Conservation (phyloP, 108 stramenopile genomes). For the Skeletonema tropicum region DNA sequence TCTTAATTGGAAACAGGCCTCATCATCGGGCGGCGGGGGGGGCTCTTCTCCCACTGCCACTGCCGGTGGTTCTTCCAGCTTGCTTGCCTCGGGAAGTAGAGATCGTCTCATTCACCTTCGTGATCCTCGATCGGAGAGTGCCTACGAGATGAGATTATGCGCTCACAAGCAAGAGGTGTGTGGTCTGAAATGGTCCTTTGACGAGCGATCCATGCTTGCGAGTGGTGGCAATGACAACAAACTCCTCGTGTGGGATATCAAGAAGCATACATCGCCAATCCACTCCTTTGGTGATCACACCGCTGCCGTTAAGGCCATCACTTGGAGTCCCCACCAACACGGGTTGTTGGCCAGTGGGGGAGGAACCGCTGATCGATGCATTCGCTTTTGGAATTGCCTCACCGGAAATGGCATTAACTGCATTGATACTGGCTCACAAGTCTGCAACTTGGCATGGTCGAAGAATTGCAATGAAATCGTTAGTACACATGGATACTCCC, state of each 20-base stretch:
- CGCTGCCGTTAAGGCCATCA: conserved; percentile 99
- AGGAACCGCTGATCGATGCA: conserved; percentile 97
- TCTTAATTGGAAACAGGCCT: conserved; percentile 88
- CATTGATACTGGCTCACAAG: conserved; percentile 97
- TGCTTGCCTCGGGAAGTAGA: conserved; percentile 92
- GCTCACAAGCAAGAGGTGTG: conserved; percentile 98
- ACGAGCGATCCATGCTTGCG: conserved; percentile 88
- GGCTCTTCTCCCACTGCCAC: conserved; percentile 15
- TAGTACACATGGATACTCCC: conserved; percentile 97
- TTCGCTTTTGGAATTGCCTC: conserved; percentile 97
- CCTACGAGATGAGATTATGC: conserved; percentile 64
- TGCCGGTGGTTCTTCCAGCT: conserved; percentile 28
- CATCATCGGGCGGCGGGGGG: background rate
- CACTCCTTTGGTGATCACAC: conserved; percentile 91
- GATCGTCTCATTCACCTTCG: conserved; percentile 91
- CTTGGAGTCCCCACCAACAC: conserved; percentile 98
- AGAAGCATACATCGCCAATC: conserved; percentile 67
- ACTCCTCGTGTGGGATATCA: conserved; percentile 93
- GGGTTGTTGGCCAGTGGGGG: conserved; percentile 97
- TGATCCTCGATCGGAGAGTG: conserved; percentile 83
- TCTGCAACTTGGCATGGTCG: conserved; percentile 98
- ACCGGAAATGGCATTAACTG: conserved; percentile 83
- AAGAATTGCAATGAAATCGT: conserved; percentile 97
- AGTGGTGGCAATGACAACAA: conserved; percentile 99
- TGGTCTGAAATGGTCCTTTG: conserved; percentile 95